Conservation (phyloP, 345 rosid species). For the Microcos paniculata region DNA sequence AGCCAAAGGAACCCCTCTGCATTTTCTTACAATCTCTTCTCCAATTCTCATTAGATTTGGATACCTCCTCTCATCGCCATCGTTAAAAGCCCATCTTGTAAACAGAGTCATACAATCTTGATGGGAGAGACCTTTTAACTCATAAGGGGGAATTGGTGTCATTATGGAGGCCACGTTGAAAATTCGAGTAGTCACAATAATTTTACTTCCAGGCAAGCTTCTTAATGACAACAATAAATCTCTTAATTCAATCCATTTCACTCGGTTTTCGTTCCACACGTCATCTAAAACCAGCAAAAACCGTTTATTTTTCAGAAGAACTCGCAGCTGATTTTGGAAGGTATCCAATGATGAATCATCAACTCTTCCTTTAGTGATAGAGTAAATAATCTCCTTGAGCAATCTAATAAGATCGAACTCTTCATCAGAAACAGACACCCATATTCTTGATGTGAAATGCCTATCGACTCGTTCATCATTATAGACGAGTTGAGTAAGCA, state of each 20-base stretch:
- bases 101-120: not conserved
- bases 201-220: not conserved
- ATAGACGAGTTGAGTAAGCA: not conserved
- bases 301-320: not conserved
- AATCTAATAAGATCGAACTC: not conserved
- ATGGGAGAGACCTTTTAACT: not conserved
- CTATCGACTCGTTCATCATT: not conserved
- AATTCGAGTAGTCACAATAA: not conserved
- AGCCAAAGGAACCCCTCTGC: slow-evolving; percentile 15
- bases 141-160: not conserved
- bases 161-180: not conserved
- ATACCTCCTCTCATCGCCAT: not conserved
- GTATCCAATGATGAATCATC: not conserved
- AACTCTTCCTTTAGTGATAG: not conserved
- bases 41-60: not conserved
- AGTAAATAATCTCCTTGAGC: not conserved
- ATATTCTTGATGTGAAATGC: not conserved
- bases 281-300: not conserved
- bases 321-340: not conserved
- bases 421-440: not conserved
- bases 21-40: not conserved
- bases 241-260: not conserved
- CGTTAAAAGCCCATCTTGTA: not conserved
- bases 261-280: not conserved
- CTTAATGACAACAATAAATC: not conserved